Percentiles rank a stretch among this genome's conserved stretches.
Conservation (phyloP, 768 basidiomycete genomes). For the Gloeophyllum trabeum region DNA sequence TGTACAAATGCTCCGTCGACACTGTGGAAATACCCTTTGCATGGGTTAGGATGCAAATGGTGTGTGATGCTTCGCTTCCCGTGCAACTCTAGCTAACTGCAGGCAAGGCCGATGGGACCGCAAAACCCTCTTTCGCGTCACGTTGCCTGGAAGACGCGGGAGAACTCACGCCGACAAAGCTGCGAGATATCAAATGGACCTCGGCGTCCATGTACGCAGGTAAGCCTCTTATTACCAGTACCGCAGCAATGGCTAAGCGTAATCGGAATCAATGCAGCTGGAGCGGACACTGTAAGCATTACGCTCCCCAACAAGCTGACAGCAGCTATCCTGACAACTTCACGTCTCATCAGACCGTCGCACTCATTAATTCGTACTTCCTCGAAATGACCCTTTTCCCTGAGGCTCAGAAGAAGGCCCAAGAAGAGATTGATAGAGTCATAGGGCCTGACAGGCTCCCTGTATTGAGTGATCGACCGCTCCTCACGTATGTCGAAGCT, state of each 20-base stretch:
- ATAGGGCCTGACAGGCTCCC: constrained; percentile 11
- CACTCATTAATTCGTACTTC: constrained; percentile 6
- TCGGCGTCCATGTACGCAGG: constrained; percentile 12
- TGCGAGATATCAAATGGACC: constrained; percentile 10
- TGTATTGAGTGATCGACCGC: constrained; percentile 7
- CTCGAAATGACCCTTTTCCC: constrained; percentile 7
- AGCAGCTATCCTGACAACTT: background rate
- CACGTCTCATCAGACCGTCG: constrained; percentile 4
- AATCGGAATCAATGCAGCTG: background rate
- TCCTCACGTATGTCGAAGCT: constrained; percentile 11
- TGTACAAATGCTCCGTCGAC: background rate
- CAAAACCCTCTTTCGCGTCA: constrained; percentile 9
- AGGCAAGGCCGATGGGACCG: constrained; percentile 8
- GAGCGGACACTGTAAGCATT: background rate
- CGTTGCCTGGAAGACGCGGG: constrained; percentile 4
- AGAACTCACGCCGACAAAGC: constrained; percentile 3
- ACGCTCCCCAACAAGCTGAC: background rate
- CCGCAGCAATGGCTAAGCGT: background rate
- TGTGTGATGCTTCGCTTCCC: background rate
- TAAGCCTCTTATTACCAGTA: background rate
- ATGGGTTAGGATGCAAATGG: background rate
- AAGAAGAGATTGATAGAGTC: constrained; percentile 9
- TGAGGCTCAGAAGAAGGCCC: constrained; percentile 7
- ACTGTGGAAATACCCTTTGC: background rate
- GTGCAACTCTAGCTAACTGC: background rate